phyloP scores from a whole-genome alignment of 2,329 filamentous ascomycete genomes.

The Pseudocercospora eumusae region DNA sequence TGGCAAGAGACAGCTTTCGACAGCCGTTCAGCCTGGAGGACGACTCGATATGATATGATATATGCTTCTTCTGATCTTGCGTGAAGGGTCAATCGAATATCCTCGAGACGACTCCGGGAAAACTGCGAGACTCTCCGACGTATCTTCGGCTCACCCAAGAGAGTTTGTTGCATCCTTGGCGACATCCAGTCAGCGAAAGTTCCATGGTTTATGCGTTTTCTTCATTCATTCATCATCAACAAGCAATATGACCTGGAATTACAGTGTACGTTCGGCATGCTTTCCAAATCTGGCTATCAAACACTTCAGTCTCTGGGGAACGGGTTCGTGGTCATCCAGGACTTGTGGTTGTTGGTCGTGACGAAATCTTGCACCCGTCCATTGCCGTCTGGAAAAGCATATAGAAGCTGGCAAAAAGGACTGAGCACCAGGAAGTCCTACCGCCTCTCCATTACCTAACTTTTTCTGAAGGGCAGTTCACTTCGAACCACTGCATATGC shows the following conservation, averaged over 20 bases:
- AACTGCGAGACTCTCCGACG: neutral
- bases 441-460: neutral
- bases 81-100: neutral
- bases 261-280: neutral
- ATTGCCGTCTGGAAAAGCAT: neutral
- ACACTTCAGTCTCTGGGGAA: neutral
- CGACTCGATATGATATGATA: no score
- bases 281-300: neutral
- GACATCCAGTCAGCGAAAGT: neutral
- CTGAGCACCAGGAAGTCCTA: neutral
- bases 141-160: neutral
- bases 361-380: neutral
- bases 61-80: neutral
- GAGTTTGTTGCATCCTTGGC: neutral
- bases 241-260: neutral
- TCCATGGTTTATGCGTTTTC: neutral
- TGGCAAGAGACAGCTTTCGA: no score
- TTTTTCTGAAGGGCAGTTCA: neutral
- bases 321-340: neutral
- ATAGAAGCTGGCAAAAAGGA: neutral
- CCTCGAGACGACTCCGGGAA: neutral
- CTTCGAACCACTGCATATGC: neutral
- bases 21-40: no score
- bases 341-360: neutral
- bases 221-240: no score